A percentile compares a stretch with the other conserved stretches of the same genome.
Conservation (phyloP, 179 eudicot species). For the Silene coronaria region DNA sequence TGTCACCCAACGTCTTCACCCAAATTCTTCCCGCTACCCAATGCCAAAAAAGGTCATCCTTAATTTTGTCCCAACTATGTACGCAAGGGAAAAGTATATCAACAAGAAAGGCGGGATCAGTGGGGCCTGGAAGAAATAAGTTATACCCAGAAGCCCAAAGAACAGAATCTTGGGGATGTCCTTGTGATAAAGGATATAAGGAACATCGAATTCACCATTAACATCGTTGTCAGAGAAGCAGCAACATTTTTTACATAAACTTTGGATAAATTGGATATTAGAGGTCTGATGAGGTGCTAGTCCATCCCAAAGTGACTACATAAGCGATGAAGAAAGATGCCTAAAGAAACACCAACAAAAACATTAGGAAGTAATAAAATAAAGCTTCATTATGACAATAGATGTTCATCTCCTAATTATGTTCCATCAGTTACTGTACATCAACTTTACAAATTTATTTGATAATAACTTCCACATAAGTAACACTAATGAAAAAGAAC, state of each 20-base stretch:
- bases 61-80: too few relatives aligned
- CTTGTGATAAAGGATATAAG: constrained; percentile 58
- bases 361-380: not conserved
- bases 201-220: constrained; percentile 50
- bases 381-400: too few relatives aligned
- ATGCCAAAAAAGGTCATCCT: too few relatives aligned
- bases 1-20: too few relatives aligned
- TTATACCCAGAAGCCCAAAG: constrained; percentile 87
- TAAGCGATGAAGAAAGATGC: constrained; percentile 93
- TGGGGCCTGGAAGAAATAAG: constrained; percentile 93
- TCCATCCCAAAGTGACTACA: constrained; percentile 98
- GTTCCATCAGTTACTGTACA: too few relatives aligned
- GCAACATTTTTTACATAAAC: constrained; percentile 35
- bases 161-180: constrained; percentile 74
- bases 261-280: constrained; percentile 50
- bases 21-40: too few relatives aligned
- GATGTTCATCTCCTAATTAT: too few relatives aligned
- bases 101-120: constrained; percentile 80
- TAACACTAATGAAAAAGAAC: too few relatives aligned
- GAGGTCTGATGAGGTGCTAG: constrained; percentile 69
- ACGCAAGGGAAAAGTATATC: constrained; percentile 75
- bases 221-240: constrained; percentile 24
- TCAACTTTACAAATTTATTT: too few relatives aligned
- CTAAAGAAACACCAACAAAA: constrained; percentile 31
- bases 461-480: too few relatives aligned